Evolutionary conservation across 73 alveolate genomes (phyloP), one percentile per base, ranked within the genome.

Genomic region (Stentor coeruleus): DNA sequence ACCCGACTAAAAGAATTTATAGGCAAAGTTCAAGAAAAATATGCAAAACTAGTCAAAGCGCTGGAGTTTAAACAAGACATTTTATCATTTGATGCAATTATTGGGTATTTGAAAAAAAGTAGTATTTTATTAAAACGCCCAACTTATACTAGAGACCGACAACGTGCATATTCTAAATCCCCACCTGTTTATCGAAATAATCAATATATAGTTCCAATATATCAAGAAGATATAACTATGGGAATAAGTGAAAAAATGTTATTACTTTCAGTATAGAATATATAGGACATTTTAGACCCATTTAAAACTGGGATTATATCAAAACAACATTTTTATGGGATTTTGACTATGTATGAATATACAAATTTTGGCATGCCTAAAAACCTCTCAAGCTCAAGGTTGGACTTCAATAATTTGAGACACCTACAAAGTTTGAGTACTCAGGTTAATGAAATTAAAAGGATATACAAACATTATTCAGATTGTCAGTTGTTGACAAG

Each of bases 241-340:
- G 66, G 66, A 49, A 14, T 66, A 28, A 66, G 11, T 20, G 79
- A 66, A 1, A 66, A 66, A 33, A 40, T 31, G 26, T 11, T 28
- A 11, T 28, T 66, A 11, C 33, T 66, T 14, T 26, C 26, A 2
- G 79, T 66, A 66, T 1, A 14, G 11, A 11, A 11, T 33, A 66
- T 1, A 26, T 66, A 66, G 79, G 79, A 66, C 0, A 66, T 66
- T 26, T 66, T 66, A 28, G 79, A 66, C 39, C 79, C 79, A 28
- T 66, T 66, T 66, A 28, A 14, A 26, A 1, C 36, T 20, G 79
- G 79, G 0, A 26, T 2, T 66, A 2, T 66, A 26, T 11, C 26
- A 1, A 66, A 66, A 2, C 79, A 66, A 40, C 40, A 20, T 1
- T 66, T 66, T 66, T 66, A 28, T 2, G 79, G 79, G 79, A 31